These are phyloP conservation scores for Scedosporium apiospermum DNA, from an alignment of 2,329 filamentous ascomycete genomes.

Conservation along the genomic window DNA sequence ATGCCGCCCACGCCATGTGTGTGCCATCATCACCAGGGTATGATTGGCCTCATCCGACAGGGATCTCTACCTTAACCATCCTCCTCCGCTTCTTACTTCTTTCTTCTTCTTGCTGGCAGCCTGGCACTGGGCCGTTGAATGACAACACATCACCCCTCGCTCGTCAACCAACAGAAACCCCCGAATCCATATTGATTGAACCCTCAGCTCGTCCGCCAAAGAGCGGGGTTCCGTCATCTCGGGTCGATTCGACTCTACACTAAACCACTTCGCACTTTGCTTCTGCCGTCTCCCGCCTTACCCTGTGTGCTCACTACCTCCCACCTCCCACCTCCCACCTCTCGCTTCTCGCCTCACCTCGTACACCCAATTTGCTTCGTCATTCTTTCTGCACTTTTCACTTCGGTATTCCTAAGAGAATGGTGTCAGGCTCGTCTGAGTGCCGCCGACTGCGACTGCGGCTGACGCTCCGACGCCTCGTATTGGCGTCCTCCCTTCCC, in stretches of 20 bases:
- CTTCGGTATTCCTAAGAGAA: too few species aligned
- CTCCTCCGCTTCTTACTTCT: too few species aligned
- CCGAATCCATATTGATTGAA: not conserved
- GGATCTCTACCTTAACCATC: not conserved
- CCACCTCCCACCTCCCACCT: too few species aligned
- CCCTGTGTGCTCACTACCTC: not conserved
- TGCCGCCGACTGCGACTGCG: too few species aligned
- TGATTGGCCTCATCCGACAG: not conserved
- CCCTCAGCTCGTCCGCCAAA: not conserved
- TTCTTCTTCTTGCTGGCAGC: too few species aligned
- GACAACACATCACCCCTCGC: not conserved
- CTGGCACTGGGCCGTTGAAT: not conserved
- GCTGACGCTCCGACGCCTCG: too few species aligned
- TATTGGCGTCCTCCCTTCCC: too few species aligned
- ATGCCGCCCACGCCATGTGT: not conserved
- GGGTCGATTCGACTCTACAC: not conserved
- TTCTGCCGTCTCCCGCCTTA: not conserved
- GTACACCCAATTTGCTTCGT: too few species aligned
- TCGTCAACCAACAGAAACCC: not conserved
- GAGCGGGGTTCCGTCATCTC: not conserved
- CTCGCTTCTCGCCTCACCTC: too few species aligned
- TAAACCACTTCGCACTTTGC: not conserved
- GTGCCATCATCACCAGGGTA: not conserved
- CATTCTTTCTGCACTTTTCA: too few species aligned
- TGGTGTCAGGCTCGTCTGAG: too few species aligned